phyloP scores from a whole-genome alignment of 1,284 basidiomycete species.

The Ustilago xerochloae region DNA sequence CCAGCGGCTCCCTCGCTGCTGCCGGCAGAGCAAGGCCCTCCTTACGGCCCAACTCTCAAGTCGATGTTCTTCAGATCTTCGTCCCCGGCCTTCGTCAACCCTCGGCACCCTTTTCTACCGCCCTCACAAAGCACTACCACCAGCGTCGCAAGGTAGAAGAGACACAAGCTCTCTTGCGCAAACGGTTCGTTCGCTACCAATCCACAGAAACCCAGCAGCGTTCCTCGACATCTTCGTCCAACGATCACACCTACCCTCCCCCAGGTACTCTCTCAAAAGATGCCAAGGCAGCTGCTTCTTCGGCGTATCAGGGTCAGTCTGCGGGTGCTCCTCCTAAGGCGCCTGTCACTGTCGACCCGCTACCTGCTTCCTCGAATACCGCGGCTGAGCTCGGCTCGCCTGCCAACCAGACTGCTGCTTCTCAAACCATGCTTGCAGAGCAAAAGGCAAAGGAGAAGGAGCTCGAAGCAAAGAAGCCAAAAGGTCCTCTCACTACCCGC shows the following conservation, averaged over 20 bases:
- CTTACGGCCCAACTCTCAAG: slow-evolving; percentile 27
- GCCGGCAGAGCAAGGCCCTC: slow-evolving; percentile 31
- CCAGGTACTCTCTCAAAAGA: slow-evolving; percentile 25
- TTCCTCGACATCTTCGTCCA: slow-evolving; percentile 8
- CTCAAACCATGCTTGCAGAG: slow-evolving; percentile 50
- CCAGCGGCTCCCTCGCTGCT: slow-evolving; percentile 39
- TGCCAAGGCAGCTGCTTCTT: slow-evolving; percentile 14
- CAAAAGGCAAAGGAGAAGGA: slow-evolving; percentile 47
- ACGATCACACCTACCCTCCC: slow-evolving; percentile 23
- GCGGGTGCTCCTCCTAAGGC: slow-evolving; percentile 40
- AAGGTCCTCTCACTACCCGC: slow-evolving; percentile 47
- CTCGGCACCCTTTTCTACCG: slow-evolving; percentile 30
- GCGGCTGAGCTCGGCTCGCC: slow-evolving; percentile 51
- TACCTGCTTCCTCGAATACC: slow-evolving; percentile 40
- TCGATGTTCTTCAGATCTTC: slow-evolving; percentile 51
- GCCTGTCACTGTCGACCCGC: slow-evolving; percentile 35
- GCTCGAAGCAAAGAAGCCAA: slow-evolving; percentile 41
- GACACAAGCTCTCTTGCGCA: slow-evolving; percentile 18
- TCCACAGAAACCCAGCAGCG: slow-evolving; percentile 40
- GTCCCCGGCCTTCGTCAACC: slow-evolving; percentile 34
- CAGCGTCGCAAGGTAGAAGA: slow-evolving; percentile 37
- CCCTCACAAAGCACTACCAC: slow-evolving; percentile 43
- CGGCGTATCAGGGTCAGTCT: slow-evolving; percentile 39
- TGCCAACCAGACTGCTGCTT: slow-evolving; percentile 52
- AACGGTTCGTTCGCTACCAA: slow-evolving; percentile 37